phyloP scores from a whole-genome alignment of 2,329 filamentous ascomycete genomes.

The Leptographium galeiforme region DNA sequence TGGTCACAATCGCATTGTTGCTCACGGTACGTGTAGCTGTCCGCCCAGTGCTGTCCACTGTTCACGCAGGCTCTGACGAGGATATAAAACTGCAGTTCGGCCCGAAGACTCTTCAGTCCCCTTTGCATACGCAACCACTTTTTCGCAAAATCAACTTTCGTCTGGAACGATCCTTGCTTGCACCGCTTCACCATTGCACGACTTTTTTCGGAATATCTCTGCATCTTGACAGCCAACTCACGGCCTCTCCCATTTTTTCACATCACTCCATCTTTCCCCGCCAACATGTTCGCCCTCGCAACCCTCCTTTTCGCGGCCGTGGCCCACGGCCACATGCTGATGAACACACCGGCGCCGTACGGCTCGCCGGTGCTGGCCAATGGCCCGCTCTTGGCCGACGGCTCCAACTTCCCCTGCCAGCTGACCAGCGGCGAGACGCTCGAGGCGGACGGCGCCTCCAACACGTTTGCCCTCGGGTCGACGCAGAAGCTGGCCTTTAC shows the following conservation, averaged over 20 bases:
- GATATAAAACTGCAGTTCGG: no score
- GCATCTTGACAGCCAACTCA: constrained; percentile 15
- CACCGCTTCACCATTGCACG: no score
- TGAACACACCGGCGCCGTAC: constrained; percentile 56
- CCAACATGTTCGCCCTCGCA: constrained; percentile 36
- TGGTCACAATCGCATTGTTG: neutral
- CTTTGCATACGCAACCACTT: no score
- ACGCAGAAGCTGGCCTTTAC: constrained; percentile 48
- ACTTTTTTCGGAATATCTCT: no score
- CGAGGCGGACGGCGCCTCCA: constrained; percentile 32
- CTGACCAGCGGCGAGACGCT: constrained; percentile 32
- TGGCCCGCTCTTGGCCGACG: constrained; percentile 45
- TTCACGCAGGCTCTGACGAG: neutral
- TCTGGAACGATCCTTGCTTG: no score
- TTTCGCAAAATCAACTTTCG: no score
- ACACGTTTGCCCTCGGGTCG: constrained; percentile 51
- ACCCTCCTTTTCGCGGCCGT: constrained; percentile 41
- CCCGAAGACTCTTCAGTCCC: no score
- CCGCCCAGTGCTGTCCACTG: neutral
- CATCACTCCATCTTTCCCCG: neutral
- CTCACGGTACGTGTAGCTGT: neutral
- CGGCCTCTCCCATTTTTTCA: neutral
- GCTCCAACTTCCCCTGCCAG: constrained; percentile 77
- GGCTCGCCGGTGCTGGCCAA: constrained; percentile 31
- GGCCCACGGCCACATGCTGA: constrained; percentile 62